Base-by-base conservation (phyloP, 2,329 filamentous ascomycete genomes). In the Aspergillus texensis region DNA sequence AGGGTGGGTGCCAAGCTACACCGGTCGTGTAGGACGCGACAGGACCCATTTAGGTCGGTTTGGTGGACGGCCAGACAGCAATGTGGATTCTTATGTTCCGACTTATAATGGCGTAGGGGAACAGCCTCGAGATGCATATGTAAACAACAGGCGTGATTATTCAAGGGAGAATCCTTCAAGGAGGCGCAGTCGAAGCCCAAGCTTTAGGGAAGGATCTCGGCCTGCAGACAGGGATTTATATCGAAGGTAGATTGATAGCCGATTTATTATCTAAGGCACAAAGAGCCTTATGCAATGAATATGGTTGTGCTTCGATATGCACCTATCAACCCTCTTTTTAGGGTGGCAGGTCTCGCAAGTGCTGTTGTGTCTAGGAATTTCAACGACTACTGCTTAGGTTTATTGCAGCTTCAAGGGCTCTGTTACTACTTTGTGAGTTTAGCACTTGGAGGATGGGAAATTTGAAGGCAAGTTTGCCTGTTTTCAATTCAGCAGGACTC, bases 81-180 rank as follows among this genome's bases (percentile, higher is more conserved):
- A 68, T 56, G 16, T 73, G 34, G 78, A 80, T 61, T 78, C 77
- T 10, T 80, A 80, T 62, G 69, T 77, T 36, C 77, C 78, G 2
- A 75, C 67, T 36, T 78, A 80, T 61, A 69, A 70, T 45, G 68
- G 65, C 39, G 58, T 64, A 46, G 60, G 67, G 34, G 73, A 75
- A 45, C 72, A 72, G 21, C 21, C 61, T 36, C 70, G 72, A 58
- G 71, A 72, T 34, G 14, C 24, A 5, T 55, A 64, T 32, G 64
- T 66, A 28, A 26, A 56, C 4, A 66, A 62, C 61, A 67, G 74
- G 50, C 71, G 70, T 58, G 75, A 76, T 61, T 68, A 71, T 62
- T 64, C 66, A 8, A 71, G 73, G 34, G 75, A 78, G 24, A 68
- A 69, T 50, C 34, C 64, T 45, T 48, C 65, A 16, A 70, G 75